Base-by-base conservation (phyloP, 495 filamentous ascomycete species). In the Xanthoparmelia taractica region DNA sequence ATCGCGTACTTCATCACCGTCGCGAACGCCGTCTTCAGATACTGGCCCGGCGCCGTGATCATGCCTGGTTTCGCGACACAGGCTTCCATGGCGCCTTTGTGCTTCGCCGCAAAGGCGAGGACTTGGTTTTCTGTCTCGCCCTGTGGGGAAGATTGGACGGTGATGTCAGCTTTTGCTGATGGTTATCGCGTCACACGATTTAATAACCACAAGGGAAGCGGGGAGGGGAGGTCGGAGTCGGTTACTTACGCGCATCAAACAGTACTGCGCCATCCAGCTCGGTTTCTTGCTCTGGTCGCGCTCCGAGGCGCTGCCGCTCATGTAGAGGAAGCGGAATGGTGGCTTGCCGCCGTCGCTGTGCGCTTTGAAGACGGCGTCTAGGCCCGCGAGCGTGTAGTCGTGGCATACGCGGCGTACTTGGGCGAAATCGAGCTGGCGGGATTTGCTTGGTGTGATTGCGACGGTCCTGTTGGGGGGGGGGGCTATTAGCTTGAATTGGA, bases 301-400 rank as follows among this genome's bases (percentile, higher is more conserved):
- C 60, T 76, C 72, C 13, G 67, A 65, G 6, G 71, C 68, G 5
- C 71, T 70, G 34, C 75, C 80, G 54, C 77, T 80, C 57, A 76
- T 73, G 59, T 81, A 83, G 17, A 82, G 58, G 64, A 83, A 84
- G 17, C 73, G 67, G 41, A 80, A 74, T 20, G 70, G 74, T 58
- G 69, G 66, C 23, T 61, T 52, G 58, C 57, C 25, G 25, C 64
- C 59, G 31, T 68, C 63, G 38, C 31, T 37, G 27, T 47, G 54
- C 40, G 66, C 62, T 20, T 48, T 33, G 58, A 65, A 60, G 11
- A 83, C 73, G 27, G 74, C 71, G 62, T 74, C 60, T 33, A 82
- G 67, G 0, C 71, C 80, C 4, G 68, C 63, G 4, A 77, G 56
- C 0, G 78, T 73, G 63, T 77, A 80, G 36, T 75, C 74, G 1